Evolutionary conservation across 768 basidiomycete species (phyloP).

Genomic region (Mrakia blollopis): DNA sequence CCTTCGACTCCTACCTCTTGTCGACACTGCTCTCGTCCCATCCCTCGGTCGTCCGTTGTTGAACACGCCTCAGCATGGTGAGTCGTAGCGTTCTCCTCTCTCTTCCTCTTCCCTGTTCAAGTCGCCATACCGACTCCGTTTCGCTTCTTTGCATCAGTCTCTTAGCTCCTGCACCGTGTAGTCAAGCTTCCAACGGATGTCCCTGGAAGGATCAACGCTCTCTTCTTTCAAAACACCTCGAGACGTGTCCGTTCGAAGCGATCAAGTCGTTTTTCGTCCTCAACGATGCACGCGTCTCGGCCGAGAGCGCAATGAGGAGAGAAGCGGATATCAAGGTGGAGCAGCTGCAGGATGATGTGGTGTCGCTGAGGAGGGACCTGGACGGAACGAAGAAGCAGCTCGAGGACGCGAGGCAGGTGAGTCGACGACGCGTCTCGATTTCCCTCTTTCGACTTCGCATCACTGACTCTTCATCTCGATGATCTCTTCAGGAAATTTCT

Average conservation of each 20-base stretch:
- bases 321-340: not conserved
- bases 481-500: not conserved
- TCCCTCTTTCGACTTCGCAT: not conserved
- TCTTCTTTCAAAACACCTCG: constrained; percentile 46
- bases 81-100: not conserved
- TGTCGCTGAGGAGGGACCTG: constrained; percentile 55
- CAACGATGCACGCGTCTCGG: constrained; percentile 41
- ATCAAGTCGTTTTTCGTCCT: constrained; percentile 59
- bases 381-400: constrained; percentile 58
- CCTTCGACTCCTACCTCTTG: constrained; percentile 47
- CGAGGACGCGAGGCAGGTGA: constrained; percentile 36
- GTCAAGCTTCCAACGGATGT: constrained; percentile 54
- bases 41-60: constrained; percentile 44
- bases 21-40: constrained; percentile 47
- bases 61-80: constrained; percentile 42
- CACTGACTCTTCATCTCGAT: not conserved
- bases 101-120: not conserved
- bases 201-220: constrained; percentile 53
- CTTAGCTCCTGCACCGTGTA: constrained; percentile 45
- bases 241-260: constrained; percentile 56
- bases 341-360: constrained; percentile 39
- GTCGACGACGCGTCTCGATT: no score
- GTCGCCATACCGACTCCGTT: not conserved
- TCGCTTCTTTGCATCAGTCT: not conserved
- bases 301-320: not conserved